Percentiles rank a stretch among this genome's conserved stretches.
These are phyloP conservation scores for Verticillium isaacii DNA, from an alignment of 2,329 filamentous ascomycete species.

Conservation along the genomic window DNA sequence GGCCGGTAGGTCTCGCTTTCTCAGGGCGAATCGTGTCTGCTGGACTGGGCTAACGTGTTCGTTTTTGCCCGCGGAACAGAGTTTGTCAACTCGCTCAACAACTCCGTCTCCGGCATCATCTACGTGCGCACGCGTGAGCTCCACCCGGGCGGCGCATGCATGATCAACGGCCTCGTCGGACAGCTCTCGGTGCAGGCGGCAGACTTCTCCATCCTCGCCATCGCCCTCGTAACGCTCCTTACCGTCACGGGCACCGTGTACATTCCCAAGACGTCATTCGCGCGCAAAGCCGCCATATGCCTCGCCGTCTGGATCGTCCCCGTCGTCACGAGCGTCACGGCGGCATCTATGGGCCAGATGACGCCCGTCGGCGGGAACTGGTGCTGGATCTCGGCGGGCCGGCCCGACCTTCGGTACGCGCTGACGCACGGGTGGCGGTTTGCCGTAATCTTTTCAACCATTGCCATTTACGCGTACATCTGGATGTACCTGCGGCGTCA, in stretches of 20 bases:
- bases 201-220: conserved; percentile 38
- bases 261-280: conserved; percentile 22
- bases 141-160: conserved; percentile 25
- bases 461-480: conserved; percentile 36
- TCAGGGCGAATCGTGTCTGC: neutral
- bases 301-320: conserved; percentile 34
- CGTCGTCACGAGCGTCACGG: conserved; percentile 27
- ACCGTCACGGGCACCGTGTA: conserved; percentile 29
- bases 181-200: conserved; percentile 39
- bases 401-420: conserved; percentile 34
- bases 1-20: conserved; percentile 12
- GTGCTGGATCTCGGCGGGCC: conserved; percentile 38
- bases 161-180: conserved; percentile 36
- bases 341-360: conserved; percentile 21
- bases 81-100: conserved; percentile 35
- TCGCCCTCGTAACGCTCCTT: conserved; percentile 35
- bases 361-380: conserved; percentile 35
- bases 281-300: conserved; percentile 26
- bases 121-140: conserved; percentile 22
- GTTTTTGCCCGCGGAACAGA: conserved; percentile 18
- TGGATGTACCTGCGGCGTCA: conserved; percentile 26
- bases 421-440: conserved; percentile 41
- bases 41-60: neutral
- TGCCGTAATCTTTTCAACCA: conserved; percentile 32
- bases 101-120: conserved; percentile 33